phyloP scores from a whole-genome alignment of 2,329 filamentous ascomycete genomes.

The Trichocomaceae sp. region DNA sequence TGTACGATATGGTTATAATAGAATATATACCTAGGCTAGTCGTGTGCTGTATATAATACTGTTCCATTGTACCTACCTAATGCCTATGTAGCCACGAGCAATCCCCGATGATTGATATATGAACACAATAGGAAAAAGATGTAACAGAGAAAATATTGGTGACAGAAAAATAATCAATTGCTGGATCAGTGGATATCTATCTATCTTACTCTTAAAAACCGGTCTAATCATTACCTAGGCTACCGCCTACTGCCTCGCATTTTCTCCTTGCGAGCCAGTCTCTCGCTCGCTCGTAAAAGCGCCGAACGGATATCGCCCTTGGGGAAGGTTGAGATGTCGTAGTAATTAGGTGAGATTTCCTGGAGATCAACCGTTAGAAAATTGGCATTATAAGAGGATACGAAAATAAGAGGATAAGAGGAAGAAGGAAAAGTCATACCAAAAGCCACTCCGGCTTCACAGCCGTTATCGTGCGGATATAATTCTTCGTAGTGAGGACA shows the following conservation, averaged over 20 bases:
- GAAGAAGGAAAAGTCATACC: conserved; percentile 47
- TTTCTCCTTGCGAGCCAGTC: conserved; percentile 50
- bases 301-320: conserved; percentile 79
- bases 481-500: conserved; percentile 95
- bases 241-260: conserved; percentile 37
- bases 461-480: conserved; percentile 86
- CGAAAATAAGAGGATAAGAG: no score
- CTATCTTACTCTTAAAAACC: not conserved
- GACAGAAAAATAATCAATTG: not conserved
- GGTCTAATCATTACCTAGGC: conserved; percentile 6
- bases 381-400: no score
- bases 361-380: conserved; percentile 37
- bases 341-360: conserved; percentile 93
- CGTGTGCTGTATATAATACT: no score
- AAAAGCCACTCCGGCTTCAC: conserved; percentile 92
- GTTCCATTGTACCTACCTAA: no score
- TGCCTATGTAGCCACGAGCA: no score
- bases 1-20: not conserved
- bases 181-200: not conserved
- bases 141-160: no score
- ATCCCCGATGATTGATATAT: not conserved
- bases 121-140: not conserved
- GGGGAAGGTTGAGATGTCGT: conserved; percentile 72
- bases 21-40: no score
- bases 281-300: conserved; percentile 49